Conservation (phyloP, 2,329 filamentous ascomycete species). For the Colletotrichum cuscutae region DNA sequence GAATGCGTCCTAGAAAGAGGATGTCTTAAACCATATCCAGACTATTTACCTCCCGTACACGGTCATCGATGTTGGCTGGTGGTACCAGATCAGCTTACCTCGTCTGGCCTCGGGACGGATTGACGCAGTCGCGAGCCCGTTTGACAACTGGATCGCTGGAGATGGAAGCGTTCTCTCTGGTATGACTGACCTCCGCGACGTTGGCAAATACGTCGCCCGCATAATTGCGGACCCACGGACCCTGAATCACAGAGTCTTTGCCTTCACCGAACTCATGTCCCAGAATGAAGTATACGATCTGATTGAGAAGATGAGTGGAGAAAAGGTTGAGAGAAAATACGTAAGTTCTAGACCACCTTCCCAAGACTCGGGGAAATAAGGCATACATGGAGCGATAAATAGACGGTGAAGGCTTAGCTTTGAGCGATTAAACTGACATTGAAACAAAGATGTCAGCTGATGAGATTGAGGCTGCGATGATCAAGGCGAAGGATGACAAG, state of each 20-base stretch:
- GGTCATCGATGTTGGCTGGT: slow-evolving; percentile 67
- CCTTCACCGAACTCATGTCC: slow-evolving; percentile 56
- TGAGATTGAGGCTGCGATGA: slow-evolving; percentile 14
- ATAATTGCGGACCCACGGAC: slow-evolving; percentile 64
- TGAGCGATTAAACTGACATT: neutral
- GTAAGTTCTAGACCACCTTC: neutral
- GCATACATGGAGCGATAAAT: neutral
- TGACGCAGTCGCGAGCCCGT: neutral
- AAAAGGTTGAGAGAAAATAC: slow-evolving; percentile 49
- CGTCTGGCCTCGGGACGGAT: slow-evolving; percentile 41
- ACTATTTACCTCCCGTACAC: slow-evolving; percentile 62
- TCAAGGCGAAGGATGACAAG: neutral
- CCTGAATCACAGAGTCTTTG: slow-evolving; percentile 62
- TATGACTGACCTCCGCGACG: slow-evolving; percentile 61
- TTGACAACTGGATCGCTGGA: slow-evolving; percentile 51
- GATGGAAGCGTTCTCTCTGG: slow-evolving; percentile 55
- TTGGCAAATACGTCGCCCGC: slow-evolving; percentile 60
- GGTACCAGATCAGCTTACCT: slow-evolving; percentile 59
- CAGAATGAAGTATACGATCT: slow-evolving; percentile 57
- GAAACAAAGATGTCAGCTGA: neutral
- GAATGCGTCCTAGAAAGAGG: slow-evolving; percentile 52
- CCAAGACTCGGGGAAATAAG: neutral
- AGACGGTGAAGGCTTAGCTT: neutral
- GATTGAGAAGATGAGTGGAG: slow-evolving; percentile 59
- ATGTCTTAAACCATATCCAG: slow-evolving; percentile 59